These are phyloP conservation scores for Diaporthe sp. DNA, from an alignment of 2,329 filamentous ascomycete species.

Conservation along the genomic window DNA sequence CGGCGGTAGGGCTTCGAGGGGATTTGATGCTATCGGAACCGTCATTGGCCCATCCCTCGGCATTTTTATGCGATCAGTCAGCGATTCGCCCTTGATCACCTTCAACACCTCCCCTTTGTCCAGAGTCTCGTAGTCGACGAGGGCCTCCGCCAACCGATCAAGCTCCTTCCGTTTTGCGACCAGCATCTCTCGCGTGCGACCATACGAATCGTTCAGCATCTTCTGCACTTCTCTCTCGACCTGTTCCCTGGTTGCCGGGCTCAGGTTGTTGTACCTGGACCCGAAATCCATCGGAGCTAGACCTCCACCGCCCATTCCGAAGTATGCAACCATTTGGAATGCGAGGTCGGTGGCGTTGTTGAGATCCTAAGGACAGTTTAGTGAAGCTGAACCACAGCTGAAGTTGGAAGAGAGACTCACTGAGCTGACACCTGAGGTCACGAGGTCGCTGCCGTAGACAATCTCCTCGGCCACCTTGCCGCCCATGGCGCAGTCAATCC, in stretches of 20 bases:
- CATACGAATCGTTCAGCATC: slow-evolving; percentile 84
- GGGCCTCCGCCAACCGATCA: slow-evolving; percentile 87
- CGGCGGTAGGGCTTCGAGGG: slow-evolving; percentile 41
- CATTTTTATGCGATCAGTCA: slow-evolving; percentile 76
- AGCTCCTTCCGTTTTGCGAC: slow-evolving; percentile 84
- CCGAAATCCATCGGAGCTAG: slow-evolving; percentile 92
- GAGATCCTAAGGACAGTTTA: slow-evolving; percentile 76
- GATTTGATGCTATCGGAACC: slow-evolving; percentile 64
- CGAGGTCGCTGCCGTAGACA: slow-evolving; percentile 89
- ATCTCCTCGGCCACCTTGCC: slow-evolving; percentile 89
- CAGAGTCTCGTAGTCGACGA: slow-evolving; percentile 95
- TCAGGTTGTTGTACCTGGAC: slow-evolving; percentile 84
- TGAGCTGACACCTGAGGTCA: slow-evolving; percentile 87
- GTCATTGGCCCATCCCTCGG: slow-evolving; percentile 72
- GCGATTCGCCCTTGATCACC: slow-evolving; percentile 87
- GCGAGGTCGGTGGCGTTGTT: slow-evolving; percentile 84
- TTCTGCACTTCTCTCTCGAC: slow-evolving; percentile 92
- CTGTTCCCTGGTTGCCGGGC: slow-evolving; percentile 85
- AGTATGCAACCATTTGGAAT: slow-evolving; percentile 88
- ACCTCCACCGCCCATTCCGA: slow-evolving; percentile 84
- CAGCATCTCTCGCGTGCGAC: slow-evolving; percentile 79
- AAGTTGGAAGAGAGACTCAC: slow-evolving; percentile 62
- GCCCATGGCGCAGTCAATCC: slow-evolving; percentile 80
- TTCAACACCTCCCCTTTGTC: slow-evolving; percentile 90
- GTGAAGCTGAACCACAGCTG: slow-evolving; percentile 22